These are phyloP conservation scores for Botryotinia calthae DNA, from an alignment of 2,329 filamentous ascomycete species.

Conservation along the genomic window DNA sequence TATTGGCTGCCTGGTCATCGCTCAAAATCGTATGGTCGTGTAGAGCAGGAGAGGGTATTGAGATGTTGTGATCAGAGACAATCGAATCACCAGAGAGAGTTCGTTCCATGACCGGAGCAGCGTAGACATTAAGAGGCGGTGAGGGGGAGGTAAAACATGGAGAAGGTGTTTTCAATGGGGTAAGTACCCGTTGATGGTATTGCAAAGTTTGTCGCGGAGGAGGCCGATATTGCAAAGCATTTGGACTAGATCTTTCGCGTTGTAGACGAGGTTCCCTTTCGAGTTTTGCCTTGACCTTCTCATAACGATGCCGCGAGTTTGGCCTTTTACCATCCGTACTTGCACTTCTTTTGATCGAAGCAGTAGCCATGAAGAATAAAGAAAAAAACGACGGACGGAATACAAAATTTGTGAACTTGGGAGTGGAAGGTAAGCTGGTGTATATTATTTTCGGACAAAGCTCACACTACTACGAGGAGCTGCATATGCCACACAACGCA, in stretches of 20 bases:
- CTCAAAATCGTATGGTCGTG: slow-evolving; percentile 25
- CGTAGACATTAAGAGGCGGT: not conserved
- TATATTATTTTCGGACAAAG: slow-evolving; percentile 18
- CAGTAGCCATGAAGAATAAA: slow-evolving; percentile 19
- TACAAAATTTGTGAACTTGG: slow-evolving; percentile 9
- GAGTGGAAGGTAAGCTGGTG: slow-evolving; percentile 21
- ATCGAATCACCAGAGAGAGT: slow-evolving; percentile 38
- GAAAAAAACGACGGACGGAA: slow-evolving; percentile 8
- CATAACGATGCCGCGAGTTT: slow-evolving; percentile 16
- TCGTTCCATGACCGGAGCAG: slow-evolving; percentile 32
- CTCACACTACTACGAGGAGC: slow-evolving; percentile 17
- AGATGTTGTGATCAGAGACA: slow-evolving; percentile 32
- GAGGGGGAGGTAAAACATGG: not conserved
- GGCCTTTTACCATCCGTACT: slow-evolving; percentile 19
- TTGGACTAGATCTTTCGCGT: slow-evolving; percentile 1
- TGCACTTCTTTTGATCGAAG: slow-evolving; percentile 9
- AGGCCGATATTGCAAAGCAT: not conserved
- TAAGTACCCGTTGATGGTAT: slow-evolving; percentile 1
- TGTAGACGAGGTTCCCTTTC: slow-evolving; percentile 8
- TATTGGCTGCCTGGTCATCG: slow-evolving; percentile 30
- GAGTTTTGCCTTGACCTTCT: slow-evolving; percentile 11
- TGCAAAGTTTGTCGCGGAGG: slow-evolving; percentile 1
- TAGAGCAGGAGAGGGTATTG: not conserved
- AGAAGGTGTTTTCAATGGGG: not conserved
- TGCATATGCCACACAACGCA: slow-evolving; percentile 19